phyloP scores from a whole-genome alignment of 495 filamentous ascomycete species.

The Penicillium pulvis region DNA sequence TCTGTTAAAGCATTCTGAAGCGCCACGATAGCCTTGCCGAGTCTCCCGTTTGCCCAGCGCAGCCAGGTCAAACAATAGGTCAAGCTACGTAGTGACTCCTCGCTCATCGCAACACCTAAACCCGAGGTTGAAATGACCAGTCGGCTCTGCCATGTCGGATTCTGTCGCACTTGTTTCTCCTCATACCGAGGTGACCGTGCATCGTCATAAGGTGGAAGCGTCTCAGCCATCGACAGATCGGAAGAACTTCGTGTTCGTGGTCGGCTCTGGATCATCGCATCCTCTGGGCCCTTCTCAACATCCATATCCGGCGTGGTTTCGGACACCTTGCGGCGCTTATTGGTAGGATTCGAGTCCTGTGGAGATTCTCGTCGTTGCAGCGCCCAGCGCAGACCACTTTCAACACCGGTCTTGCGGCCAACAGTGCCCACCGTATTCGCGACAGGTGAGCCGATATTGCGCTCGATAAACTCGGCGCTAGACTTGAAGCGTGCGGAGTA shows the following conservation, averaged over 20 bases:
- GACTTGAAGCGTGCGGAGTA: slow-evolving; percentile 84
- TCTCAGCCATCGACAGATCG: slow-evolving; percentile 59
- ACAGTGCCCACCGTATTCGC: slow-evolving; percentile 81
- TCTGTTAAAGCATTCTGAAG: slow-evolving; percentile 73
- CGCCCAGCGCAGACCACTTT: slow-evolving; percentile 79
- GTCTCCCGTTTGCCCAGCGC: slow-evolving; percentile 72
- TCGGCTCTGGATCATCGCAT: background rate
- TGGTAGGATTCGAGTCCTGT: slow-evolving; percentile 46
- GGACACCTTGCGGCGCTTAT: slow-evolving; percentile 65
- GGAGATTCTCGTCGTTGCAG: slow-evolving; percentile 51
- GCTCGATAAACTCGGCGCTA: slow-evolving; percentile 82
- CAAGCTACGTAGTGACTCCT: slow-evolving; percentile 74
- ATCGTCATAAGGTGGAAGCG: slow-evolving; percentile 80
- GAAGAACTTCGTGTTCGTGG: slow-evolving; percentile 40
- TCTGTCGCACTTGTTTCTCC: slow-evolving; percentile 36
- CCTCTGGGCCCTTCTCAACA: slow-evolving; percentile 37
- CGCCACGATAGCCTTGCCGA: slow-evolving; percentile 67
- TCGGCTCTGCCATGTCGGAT: slow-evolving; percentile 70
- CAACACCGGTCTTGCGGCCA: slow-evolving; percentile 78
- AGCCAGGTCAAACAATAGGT: slow-evolving; percentile 77
- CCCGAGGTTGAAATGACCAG: slow-evolving; percentile 83
- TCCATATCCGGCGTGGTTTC: slow-evolving; percentile 40
- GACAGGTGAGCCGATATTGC: slow-evolving; percentile 75
- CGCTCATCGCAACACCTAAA: slow-evolving; percentile 82
- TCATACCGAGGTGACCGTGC: slow-evolving; percentile 71